Percentiles rank a stretch among this genome's conserved stretches.
Conservation (phyloP, 2,329 filamentous ascomycete genomes). For the Trichophyton schoenleinii region DNA sequence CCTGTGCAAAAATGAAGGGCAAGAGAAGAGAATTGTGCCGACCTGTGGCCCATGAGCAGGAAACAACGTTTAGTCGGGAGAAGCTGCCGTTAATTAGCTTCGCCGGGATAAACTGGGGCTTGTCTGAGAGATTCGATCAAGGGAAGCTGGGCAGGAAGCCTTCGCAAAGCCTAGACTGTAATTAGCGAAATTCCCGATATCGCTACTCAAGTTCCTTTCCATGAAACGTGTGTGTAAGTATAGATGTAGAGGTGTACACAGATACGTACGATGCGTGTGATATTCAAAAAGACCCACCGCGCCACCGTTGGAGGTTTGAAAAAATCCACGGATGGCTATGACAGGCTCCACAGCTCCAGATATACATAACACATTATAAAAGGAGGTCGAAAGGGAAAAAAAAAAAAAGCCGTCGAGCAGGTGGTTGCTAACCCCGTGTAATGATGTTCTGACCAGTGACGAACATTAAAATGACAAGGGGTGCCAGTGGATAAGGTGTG, state of each 20-base stretch:
- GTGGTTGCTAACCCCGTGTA: not conserved
- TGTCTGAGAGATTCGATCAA: constrained; percentile 10
- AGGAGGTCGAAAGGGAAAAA: not conserved
- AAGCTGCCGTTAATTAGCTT: constrained; percentile 9
- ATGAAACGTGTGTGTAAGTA: constrained; percentile 1
- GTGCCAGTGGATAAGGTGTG: not conserved
- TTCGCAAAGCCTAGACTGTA: constrained; percentile 6
- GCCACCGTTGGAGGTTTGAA: constrained; percentile 2
- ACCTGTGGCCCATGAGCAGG: constrained; percentile 8
- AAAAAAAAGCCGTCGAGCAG: not conserved
- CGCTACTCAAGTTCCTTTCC: not conserved
- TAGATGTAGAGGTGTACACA: not conserved
- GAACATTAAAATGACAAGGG: constrained; percentile 7
- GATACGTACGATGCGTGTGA: constrained; percentile 3
- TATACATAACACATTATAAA: not conserved
- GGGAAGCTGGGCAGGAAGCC: constrained; percentile 7
- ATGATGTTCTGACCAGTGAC: constrained; percentile 5
- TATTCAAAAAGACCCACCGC: constrained; percentile 1
- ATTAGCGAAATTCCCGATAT: constrained; percentile 5
- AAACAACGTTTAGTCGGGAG: constrained; percentile 9
- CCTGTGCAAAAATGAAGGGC: constrained; percentile 1
- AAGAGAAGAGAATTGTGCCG: not conserved
- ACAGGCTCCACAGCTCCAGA: constrained; percentile 1
- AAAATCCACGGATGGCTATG: constrained; percentile 1
- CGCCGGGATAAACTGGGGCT: constrained; percentile 8